Percentiles rank a stretch among this genome's conserved stretches.
Conservation (phyloP, 768 basidiomycete genomes). For the Phanerochaete carnosa region DNA sequence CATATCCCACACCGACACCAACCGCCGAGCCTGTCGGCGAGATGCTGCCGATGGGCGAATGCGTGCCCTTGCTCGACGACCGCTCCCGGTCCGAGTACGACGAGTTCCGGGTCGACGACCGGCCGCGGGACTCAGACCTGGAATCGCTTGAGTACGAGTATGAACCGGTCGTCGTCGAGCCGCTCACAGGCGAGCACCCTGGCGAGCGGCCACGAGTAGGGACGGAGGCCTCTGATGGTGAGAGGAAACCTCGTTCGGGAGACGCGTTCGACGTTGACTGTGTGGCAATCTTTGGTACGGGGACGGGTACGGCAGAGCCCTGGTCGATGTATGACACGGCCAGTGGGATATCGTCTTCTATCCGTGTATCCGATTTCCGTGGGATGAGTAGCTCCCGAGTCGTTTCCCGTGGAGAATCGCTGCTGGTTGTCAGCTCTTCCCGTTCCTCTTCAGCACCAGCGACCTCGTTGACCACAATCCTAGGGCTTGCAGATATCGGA, state of each 20-base stretch:
- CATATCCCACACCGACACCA: slow-evolving; percentile 15
- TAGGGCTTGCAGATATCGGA: slow-evolving; percentile 18
- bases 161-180: slow-evolving; percentile 22
- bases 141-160: slow-evolving; percentile 27
- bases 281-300: slow-evolving; percentile 24
- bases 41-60: slow-evolving; percentile 32
- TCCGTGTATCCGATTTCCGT: slow-evolving; percentile 4
- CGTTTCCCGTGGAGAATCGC: not conserved
- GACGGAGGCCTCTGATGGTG: slow-evolving; percentile 17
- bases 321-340: slow-evolving; percentile 13
- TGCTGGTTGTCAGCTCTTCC: slow-evolving; percentile 26
- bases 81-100: slow-evolving; percentile 51
- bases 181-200: slow-evolving; percentile 17
- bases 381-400: not conserved
- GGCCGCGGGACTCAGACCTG: slow-evolving; percentile 39
- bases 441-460: slow-evolving; percentile 29
- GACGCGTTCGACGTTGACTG: slow-evolving; percentile 26
- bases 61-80: slow-evolving; percentile 28
- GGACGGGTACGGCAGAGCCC: slow-evolving; percentile 13
- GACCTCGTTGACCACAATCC: slow-evolving; percentile 33
- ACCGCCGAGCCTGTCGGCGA: slow-evolving; percentile 30
- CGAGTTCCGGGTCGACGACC: slow-evolving; percentile 51
- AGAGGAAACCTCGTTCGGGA: slow-evolving; percentile 18
- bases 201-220: slow-evolving; percentile 17
- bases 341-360: slow-evolving; percentile 12